Conservation (phyloP, 768 basidiomycete genomes). For the Xerocomellus amylosporus region DNA sequence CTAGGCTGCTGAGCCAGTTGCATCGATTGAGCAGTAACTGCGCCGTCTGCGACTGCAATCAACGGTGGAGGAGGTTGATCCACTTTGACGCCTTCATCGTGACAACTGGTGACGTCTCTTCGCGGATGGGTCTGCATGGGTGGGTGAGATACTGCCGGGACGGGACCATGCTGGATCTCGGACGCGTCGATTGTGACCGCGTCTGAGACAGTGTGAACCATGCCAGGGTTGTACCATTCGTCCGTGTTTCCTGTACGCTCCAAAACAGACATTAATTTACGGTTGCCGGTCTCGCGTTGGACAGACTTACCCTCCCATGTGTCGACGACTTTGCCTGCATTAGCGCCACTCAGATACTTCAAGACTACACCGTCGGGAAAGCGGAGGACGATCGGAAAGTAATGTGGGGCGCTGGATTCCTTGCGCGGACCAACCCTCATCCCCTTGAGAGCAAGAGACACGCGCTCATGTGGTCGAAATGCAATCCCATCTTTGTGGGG, state of each 20-base stretch:
- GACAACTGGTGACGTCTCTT: neutral
- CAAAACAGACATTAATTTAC: neutral
- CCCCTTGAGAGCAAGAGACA: constrained; percentile 50
- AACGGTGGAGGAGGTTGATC: neutral
- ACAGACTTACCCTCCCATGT: constrained; percentile 40
- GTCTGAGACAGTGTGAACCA: constrained; percentile 12
- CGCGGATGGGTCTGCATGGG: neutral
- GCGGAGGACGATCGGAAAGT: constrained; percentile 40
- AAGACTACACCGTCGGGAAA: constrained; percentile 44
- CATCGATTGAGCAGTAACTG: neutral
- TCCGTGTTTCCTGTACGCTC: constrained; percentile 14
- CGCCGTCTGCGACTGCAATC: neutral
- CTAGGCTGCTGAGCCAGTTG: neutral
- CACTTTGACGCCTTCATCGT: neutral
- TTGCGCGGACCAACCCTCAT: constrained; percentile 32
- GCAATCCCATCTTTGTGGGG: constrained; percentile 34
- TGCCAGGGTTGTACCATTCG: constrained; percentile 27
- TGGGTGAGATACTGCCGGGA: neutral
- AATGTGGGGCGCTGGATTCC: constrained; percentile 28
- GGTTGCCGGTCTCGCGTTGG: neutral
- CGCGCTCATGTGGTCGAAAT: constrained; percentile 40
- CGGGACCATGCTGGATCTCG: neutral
- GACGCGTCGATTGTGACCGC: constrained; percentile 8
- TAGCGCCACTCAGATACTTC: constrained; percentile 34
- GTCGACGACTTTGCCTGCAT: constrained; percentile 34